These are phyloP conservation scores for Pyrus communis DNA, from an alignment of 306 rosid species.

Conservation along the genomic window DNA sequence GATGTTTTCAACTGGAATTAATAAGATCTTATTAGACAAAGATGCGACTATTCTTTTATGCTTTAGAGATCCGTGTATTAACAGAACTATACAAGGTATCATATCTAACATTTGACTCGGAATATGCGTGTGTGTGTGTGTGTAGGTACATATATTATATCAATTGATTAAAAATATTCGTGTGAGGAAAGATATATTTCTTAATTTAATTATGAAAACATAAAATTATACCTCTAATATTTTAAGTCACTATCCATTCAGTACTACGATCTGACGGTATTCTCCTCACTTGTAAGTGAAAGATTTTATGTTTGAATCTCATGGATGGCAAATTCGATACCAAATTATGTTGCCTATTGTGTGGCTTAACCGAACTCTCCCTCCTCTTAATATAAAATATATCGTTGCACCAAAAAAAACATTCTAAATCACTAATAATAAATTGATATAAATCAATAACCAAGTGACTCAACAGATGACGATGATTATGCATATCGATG, in stretches of 20 bases:
- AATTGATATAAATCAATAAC: background rate
- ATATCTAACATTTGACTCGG: background rate
- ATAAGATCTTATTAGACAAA: background rate
- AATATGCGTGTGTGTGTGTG: background rate
- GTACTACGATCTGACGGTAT: accelerated
- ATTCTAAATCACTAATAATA: background rate
- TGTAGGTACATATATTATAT: background rate
- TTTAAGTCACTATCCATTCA: background rate
- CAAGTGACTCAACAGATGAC: background rate
- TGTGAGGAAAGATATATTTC: background rate
- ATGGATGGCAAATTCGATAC: too few relatives aligned
- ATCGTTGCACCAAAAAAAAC: background rate
- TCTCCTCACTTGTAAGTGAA: too few relatives aligned
- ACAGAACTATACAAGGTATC: background rate
- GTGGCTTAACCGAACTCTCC: too few relatives aligned
- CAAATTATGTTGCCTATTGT: too few relatives aligned
- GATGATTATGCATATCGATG: background rate
- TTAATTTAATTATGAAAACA: background rate
- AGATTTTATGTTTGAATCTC: too few relatives aligned
- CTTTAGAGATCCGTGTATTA: background rate
- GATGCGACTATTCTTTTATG: background rate
- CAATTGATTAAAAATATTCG: background rate
- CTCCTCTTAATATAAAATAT: too few relatives aligned
- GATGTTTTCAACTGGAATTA: background rate
- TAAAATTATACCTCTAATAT: background rate